These are phyloP conservation scores for Ashbya aceris DNA, from an alignment of 1,139 yeast species.

Conservation along the genomic window DNA sequence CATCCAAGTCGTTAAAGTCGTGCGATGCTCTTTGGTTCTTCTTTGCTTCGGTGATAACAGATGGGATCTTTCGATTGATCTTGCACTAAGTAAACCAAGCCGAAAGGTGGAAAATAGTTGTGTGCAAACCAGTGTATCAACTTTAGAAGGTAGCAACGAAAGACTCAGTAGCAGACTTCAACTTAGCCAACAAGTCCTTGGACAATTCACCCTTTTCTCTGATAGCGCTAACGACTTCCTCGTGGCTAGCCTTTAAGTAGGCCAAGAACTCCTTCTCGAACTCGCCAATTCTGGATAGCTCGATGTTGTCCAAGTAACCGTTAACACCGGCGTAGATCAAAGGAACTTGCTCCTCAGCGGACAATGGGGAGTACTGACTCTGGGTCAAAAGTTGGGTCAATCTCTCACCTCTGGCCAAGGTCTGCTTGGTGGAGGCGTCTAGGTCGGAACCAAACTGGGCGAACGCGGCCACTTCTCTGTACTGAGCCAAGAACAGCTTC, in stretches of 20 bases:
- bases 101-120: neutral
- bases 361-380: conserved; percentile 92
- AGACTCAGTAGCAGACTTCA: conserved; percentile 85
- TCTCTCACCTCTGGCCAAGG: conserved; percentile 99
- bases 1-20: conserved; percentile 15
- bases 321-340: conserved; percentile 98
- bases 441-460: conserved; percentile 99
- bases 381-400: conserved; percentile 97
- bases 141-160: conserved; percentile 77
- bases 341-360: conserved; percentile 99
- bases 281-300: conserved; percentile 79
- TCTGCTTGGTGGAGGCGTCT: conserved; percentile 99
- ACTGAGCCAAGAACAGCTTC: conserved; percentile 99
- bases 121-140: conserved; percentile 1
- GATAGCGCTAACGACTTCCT: conserved; percentile 75
- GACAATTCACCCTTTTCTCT: conserved; percentile 86
- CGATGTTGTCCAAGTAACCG: conserved; percentile 91
- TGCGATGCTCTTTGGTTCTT: conserved; percentile 8
- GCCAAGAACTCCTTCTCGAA: conserved; percentile 91
- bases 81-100: neutral
- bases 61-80: conserved; percentile 2
- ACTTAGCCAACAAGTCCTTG: conserved; percentile 76
- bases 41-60: neutral
- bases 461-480: conserved; percentile 99
- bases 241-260: conserved; percentile 82